Conservation (phyloP, 2,329 filamentous ascomycete species). For the Arthrobotrys conoides region DNA sequence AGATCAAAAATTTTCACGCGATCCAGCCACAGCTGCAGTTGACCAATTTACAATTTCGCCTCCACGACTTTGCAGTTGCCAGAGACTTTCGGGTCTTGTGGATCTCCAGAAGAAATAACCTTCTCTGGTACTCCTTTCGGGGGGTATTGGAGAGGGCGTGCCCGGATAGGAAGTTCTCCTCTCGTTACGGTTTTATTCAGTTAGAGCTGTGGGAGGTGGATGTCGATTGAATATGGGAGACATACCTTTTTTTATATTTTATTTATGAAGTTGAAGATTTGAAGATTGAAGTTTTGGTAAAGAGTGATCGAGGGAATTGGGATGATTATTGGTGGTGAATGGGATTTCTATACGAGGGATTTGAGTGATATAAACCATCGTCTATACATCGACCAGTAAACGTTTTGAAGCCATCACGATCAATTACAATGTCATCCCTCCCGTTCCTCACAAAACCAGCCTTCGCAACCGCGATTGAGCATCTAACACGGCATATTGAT, state of each 20-base stretch:
- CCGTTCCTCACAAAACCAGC: constrained; percentile 38
- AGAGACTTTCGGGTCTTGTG: constrained; percentile 59
- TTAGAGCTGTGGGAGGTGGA: constrained; percentile 61
- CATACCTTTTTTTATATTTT: constrained; percentile 17
- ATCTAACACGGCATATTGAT: constrained; percentile 39
- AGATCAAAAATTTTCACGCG: constrained; percentile 61
- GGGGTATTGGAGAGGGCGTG: background rate
- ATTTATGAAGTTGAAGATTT: background rate
- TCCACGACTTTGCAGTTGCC: constrained; percentile 61
- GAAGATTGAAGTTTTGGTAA: background rate
- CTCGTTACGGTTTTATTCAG: constrained; percentile 60
- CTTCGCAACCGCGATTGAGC: constrained; percentile 35
- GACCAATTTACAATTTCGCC: constrained; percentile 36
- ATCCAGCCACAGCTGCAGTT: constrained; percentile 62
- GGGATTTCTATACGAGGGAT: background rate
- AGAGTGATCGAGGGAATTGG: background rate
- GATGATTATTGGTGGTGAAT: background rate
- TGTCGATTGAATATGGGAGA: constrained; percentile 61
- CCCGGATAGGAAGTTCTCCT: constrained; percentile 60
- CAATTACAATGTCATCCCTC: background rate
- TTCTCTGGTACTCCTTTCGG: background rate
- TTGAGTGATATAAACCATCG: constrained; percentile 6
- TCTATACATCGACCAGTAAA: background rate
- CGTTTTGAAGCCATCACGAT: background rate
- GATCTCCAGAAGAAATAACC: constrained; percentile 54